Percentiles rank a stretch among this genome's conserved stretches.
phyloP scores from a whole-genome alignment of 805 yeast genomes.

The Saccharomycopsis selenospora region DNA sequence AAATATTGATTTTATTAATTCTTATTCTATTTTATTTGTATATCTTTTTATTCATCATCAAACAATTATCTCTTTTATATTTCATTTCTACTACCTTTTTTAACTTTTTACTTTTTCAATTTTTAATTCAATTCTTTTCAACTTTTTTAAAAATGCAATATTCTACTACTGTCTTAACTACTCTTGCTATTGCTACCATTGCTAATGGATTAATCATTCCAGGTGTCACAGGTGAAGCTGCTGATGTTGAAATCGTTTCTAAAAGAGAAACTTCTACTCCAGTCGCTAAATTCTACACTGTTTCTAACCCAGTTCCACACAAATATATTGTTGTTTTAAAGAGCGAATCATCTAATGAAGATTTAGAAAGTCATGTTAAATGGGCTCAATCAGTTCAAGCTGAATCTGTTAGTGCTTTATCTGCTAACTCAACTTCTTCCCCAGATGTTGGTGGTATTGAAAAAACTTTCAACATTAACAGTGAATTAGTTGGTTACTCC shows the following conservation, averaged over 20 bases:
- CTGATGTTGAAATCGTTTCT: neutral
- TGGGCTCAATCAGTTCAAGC: slow-evolving; percentile 39
- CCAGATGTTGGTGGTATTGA: slow-evolving; percentile 45
- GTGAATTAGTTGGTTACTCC: slow-evolving; percentile 65
- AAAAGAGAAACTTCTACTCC: neutral
- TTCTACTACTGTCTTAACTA: slow-evolving; percentile 26
- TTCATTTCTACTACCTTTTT: no score
- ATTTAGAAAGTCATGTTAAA: slow-evolving; percentile 55
- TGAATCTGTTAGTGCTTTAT: slow-evolving; percentile 36
- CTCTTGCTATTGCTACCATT: slow-evolving; percentile 32
- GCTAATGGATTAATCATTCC: slow-evolving; percentile 60
- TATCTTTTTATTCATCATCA: no score
- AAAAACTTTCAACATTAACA: slow-evolving; percentile 54
- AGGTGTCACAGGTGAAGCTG: neutral
- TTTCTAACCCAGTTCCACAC: slow-evolving; percentile 43
- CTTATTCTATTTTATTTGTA: no score
- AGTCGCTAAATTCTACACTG: neutral
- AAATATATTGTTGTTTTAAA: slow-evolving; percentile 84
- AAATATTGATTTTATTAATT: no score
- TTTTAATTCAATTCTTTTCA: neutral
- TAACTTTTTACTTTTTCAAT: neutral
- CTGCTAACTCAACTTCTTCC: slow-evolving; percentile 44
- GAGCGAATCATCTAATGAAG: slow-evolving; percentile 45
- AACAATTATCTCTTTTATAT: no score
- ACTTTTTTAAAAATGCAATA: slow-evolving; percentile 21